Base-by-base conservation (phyloP, 31 red algal species). In the Asparagopsis taxiformis region DNA sequence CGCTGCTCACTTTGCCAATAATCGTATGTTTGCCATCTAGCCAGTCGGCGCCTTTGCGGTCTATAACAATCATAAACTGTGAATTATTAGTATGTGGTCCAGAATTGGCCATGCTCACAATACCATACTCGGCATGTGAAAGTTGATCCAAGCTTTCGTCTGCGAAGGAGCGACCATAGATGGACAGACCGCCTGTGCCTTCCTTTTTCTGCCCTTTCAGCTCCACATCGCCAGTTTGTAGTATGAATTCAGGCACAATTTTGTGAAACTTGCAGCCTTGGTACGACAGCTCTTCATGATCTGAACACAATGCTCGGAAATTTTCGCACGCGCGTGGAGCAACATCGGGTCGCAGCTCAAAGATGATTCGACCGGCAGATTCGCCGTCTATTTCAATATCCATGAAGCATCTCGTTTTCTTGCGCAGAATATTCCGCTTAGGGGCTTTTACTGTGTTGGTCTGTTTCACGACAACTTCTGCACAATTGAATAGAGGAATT, bases 41-140 rank as follows among this genome's bases (percentile, higher is more conserved):
- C 77, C 77, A 80, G 2, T 80, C 44, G 3, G 77, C 59, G 17
- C 77, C 77, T 34, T 59, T 80, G 0, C 63, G 77, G 70, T 80
- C 77, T 31, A 80, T 54, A 39, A 80, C 53, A 35, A 97, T 91
- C 64, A 97, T 92, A 49, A 97, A 97, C 55, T 97, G 93, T 23
- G 72, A 74, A 39, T 85, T 90, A 49, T 97, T 97, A 19, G 93
- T 97, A 54, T 92, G 74, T 3, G 80, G 75, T 44, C 93, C 93
- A 8, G 82, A 62, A 55, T 97, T 97, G 9, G 93, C 93, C 91
- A 94, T 94, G 43, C 84, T 89, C 2, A 94, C 39, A n/a, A 94
- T 61, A 5, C 91, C 91, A 35, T 82, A 82, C 0, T 50, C 55
- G 35, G 68, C 75, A 59, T 94, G 91, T 19, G 52, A 70, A 21